Percentiles rank a stretch among this genome's conserved stretches.
phyloP scores from a whole-genome alignment of 352 stramenopile species.

The Phytophthora megakarya region DNA sequence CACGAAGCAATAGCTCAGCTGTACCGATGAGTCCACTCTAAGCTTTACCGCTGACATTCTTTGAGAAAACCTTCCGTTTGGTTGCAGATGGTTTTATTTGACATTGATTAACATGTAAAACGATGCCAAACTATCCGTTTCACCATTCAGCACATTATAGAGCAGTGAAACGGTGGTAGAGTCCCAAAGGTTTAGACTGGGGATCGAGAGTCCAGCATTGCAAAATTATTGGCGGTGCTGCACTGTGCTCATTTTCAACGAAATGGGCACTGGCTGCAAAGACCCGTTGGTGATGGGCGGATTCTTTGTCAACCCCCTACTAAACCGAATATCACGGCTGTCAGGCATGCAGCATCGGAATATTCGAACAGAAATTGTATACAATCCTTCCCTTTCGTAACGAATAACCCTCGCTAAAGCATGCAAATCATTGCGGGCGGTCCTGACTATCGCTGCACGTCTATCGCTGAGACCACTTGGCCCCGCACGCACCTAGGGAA shows the following conservation, averaged over 20 bases:
- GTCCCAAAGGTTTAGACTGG: no score
- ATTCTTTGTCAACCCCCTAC: not conserved
- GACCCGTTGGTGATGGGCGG: not conserved
- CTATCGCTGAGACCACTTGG: constrained; percentile 1
- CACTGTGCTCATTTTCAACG: not conserved
- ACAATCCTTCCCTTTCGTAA: not conserved
- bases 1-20: no score
- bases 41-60: no score
- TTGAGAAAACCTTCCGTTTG: no score
- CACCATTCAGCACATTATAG: no score
- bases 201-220: not conserved
- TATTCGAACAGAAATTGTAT: not conserved
- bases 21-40: no score
- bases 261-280: not conserved
- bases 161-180: no score
- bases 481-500: not conserved
- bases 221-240: not conserved
- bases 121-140: no score
- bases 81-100: no score
- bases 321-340: not conserved
- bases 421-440: not conserved
- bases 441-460: not conserved
- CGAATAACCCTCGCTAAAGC: not conserved
- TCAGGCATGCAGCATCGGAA: not conserved
- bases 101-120: no score